phyloP scores from a whole-genome alignment of 148 eudicot species.

The Polygonum maritimum region DNA sequence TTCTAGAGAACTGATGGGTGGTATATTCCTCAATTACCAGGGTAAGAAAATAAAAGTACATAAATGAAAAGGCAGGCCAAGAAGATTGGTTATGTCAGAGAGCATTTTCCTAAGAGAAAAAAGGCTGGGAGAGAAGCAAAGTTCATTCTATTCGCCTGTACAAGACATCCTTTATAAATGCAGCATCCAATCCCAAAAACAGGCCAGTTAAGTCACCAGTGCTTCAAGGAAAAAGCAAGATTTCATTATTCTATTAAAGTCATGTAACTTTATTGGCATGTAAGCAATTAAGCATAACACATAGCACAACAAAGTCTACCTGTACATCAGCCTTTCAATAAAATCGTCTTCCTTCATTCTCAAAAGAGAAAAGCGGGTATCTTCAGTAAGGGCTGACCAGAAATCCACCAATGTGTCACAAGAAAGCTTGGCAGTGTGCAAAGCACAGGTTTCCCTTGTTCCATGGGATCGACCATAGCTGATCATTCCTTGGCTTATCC shows the following conservation, averaged over 20 bases:
- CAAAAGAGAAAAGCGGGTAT: slow-evolving; percentile 73
- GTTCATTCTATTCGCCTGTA: not conserved
- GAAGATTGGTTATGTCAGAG: not conserved
- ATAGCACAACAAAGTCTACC: slow-evolving; percentile 29
- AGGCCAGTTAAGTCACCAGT: not conserved
- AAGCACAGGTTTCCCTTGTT: slow-evolving; percentile 89
- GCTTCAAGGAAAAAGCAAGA: not conserved
- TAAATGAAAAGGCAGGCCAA: not conserved
- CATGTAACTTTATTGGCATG: not conserved
- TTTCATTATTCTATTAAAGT: not conserved
- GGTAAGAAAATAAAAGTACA: not conserved
- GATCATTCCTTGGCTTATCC: slow-evolving; percentile 90
- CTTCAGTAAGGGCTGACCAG: slow-evolving; percentile 97
- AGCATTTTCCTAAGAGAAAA: not conserved
- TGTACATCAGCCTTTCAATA: slow-evolving; percentile 87
- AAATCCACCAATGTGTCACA: slow-evolving; percentile 95
- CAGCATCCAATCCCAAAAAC: not conserved
- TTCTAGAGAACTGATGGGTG: not conserved
- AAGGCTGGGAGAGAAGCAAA: not conserved
- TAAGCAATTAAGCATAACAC: not conserved
- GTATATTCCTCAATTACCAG: not conserved
- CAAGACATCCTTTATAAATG: not conserved
- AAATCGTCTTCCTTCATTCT: slow-evolving; percentile 99
- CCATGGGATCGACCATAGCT: slow-evolving; percentile 96
- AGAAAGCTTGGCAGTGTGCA: slow-evolving; percentile 94